These are phyloP conservation scores for Cordyceps sp. DNA, from an alignment of 2,329 filamentous ascomycete genomes.

Conservation along the genomic window DNA sequence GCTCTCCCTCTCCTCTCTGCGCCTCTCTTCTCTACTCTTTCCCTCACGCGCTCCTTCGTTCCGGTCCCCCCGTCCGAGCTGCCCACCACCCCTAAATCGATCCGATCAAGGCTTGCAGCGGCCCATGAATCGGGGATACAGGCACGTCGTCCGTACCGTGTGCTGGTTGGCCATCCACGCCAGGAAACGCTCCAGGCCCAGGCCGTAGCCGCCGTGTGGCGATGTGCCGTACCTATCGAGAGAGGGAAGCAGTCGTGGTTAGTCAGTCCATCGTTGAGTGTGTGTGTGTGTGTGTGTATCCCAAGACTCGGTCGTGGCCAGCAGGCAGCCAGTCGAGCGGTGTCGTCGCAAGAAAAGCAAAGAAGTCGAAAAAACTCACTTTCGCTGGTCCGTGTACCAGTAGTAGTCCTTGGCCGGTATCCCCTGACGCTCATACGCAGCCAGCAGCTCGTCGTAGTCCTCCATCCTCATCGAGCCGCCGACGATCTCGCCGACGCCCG, in stretches of 20 bases:
- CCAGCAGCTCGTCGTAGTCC: constrained; percentile 76
- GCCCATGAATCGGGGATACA: constrained; percentile 69
- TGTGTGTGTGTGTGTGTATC: no score
- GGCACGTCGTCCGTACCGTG: constrained; percentile 46
- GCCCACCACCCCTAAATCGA: no score
- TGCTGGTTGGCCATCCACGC: constrained; percentile 48
- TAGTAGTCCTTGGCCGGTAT: constrained; percentile 80
- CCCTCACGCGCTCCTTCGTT: no score
- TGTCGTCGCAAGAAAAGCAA: no score
- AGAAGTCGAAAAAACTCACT: no score
- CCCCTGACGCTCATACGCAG: constrained; percentile 71
- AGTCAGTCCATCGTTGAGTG: neutral
- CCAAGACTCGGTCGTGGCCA: no score
- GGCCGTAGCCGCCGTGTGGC: constrained; percentile 82
- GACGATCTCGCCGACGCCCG: constrained; percentile 91
- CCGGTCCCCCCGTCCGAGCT: no score
- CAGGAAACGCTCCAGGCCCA: constrained; percentile 42
- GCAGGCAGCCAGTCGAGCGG: no score
- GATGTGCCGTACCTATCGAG: constrained; percentile 61
- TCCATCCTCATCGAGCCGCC: constrained; percentile 95
- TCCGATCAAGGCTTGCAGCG: constrained; percentile 58
- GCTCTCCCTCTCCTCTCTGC: no score
- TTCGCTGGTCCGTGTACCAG: constrained; percentile 97
- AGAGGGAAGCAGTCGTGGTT: no score
- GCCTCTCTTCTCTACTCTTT: no score